These are phyloP conservation scores for Mycena citricolor DNA, from an alignment of 1,284 basidiomycete genomes.

Conservation along the genomic window DNA sequence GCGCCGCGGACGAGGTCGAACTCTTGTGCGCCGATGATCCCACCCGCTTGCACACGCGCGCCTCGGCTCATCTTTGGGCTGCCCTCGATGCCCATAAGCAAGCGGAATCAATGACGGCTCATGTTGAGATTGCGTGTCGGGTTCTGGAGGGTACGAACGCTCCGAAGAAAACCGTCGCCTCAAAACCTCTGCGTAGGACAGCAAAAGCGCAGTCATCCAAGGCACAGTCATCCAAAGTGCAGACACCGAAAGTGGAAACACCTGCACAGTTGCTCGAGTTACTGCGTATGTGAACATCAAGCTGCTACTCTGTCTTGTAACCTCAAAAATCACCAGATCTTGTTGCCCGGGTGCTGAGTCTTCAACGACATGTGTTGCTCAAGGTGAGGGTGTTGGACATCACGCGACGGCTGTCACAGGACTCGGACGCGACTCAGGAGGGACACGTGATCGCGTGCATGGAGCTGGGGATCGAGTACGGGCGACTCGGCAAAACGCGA, in stretches of 20 bases:
- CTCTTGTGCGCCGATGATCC: too few species aligned
- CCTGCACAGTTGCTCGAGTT: too few species aligned
- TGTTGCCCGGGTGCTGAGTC: slow-evolving; percentile 64
- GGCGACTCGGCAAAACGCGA: slow-evolving; percentile 70
- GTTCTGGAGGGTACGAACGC: slow-evolving; percentile 19
- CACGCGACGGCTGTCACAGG: slow-evolving; percentile 44
- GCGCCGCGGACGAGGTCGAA: slow-evolving; percentile 23
- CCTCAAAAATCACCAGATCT: too few species aligned
- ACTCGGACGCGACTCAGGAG: slow-evolving; percentile 41
- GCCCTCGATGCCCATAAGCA: slow-evolving; percentile 62
- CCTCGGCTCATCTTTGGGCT: slow-evolving; percentile 59
- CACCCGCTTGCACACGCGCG: too few species aligned
- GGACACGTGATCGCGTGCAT: slow-evolving; percentile 67
- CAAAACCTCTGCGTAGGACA: too few species aligned
- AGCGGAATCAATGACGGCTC: slow-evolving; percentile 38
- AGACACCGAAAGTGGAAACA: too few species aligned
- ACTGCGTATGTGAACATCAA: too few species aligned
- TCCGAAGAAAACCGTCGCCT: too few species aligned
- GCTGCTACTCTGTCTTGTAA: too few species aligned
- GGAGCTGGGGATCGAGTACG: slow-evolving; percentile 75
- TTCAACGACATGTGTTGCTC: slow-evolving; percentile 51
- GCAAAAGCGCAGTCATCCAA: too few species aligned
- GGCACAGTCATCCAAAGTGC: too few species aligned
- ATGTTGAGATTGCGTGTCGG: slow-evolving; percentile 47
- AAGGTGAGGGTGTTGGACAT: slow-evolving; percentile 56